Base-by-base conservation (phyloP, 805 yeast species). In the Metschnikowia anglica region DNA sequence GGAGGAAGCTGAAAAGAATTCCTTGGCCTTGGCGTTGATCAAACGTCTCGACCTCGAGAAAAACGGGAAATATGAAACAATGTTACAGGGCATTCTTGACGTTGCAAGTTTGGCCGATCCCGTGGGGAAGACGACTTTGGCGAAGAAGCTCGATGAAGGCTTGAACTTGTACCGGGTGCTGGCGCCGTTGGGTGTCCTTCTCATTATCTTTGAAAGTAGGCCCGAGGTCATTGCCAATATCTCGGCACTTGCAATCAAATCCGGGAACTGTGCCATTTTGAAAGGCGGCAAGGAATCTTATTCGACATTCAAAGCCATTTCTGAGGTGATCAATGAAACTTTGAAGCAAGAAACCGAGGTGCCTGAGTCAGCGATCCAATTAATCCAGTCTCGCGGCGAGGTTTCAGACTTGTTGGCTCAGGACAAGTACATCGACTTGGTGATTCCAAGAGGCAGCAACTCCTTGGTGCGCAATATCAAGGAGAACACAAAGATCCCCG, bases 151-250 rank as follows among this genome's bases (percentile, higher is more conserved):
- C 24, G 99, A 93, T 61, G 96, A 88, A 41, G 95, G 88, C n/a
- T 76, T 93, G 50, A 84, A 81, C 38, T 69, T 93, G 47, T 85
- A 81, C 63, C 73, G 96, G 59, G 75, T 91, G 10, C 84, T 96
- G 4, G 86, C 96, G 20, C 99, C 99, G 11, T 89, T 93, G 4
- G 99, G 99, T 15, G 97, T 88, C 0, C 65, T 93, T 34, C 72
- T 93, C 48, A 89, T 93, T 34, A 95, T 93, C 42, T 93, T 93
- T 62, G 99, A 93, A 66, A 81, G 96, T 23, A 79, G 99, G 58
- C 99, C 99, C 28, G 99, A 93, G 62, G 99, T 93, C 9, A 93
- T 93, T 70, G 99, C 99, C 41, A 95, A 93, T 61, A 93, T 93
- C 58, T 85, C 97, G 11, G 93, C 99, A 0, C 73, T 93, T 56